Evolutionary conservation across 495 filamentous ascomycete species (phyloP).

Genomic region (Oidiodendron maius): DNA sequence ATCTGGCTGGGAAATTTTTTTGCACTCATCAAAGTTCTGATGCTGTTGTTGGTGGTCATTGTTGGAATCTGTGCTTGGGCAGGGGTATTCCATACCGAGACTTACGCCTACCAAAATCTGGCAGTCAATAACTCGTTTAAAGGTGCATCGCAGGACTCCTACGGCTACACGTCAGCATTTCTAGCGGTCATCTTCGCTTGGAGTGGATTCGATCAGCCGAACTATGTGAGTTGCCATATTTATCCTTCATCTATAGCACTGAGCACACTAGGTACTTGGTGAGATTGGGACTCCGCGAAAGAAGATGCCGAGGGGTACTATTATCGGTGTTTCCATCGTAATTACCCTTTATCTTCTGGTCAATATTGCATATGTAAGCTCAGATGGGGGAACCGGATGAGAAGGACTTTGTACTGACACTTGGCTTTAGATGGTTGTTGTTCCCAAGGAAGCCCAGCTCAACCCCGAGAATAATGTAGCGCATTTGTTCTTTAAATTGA

Average conservation of each 20-base stretch:
- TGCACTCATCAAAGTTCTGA: conserved; percentile 39
- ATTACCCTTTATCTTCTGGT: conserved; percentile 34
- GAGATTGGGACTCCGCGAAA: conserved; percentile 26
- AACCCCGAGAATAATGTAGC: conserved; percentile 11
- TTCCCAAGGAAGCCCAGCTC: conserved; percentile 16
- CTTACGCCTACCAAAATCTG: conserved; percentile 4
- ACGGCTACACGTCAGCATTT: conserved; percentile 8
- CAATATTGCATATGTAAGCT: conserved; percentile 40
- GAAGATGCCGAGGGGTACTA: conserved; percentile 30
- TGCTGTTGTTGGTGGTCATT: conserved; percentile 36
- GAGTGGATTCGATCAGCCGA: conserved; percentile 12
- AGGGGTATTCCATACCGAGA: conserved; percentile 11
- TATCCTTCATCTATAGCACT: background rate
- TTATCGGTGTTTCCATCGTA: conserved; percentile 26
- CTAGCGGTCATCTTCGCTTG: conserved; percentile 13
- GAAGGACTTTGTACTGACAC: background rate
- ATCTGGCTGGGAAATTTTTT: conserved; percentile 44
- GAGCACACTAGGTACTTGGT: conserved; percentile 4
- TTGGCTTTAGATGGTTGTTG: conserved; percentile 19
- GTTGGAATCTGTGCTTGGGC: conserved; percentile 25
- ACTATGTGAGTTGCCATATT: conserved; percentile 5
- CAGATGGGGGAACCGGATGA: background rate
- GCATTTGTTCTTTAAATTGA: conserved; percentile 17
- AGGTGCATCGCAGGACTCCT: conserved; percentile 3
- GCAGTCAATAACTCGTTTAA: conserved; percentile 16